Conservation (phyloP, 1,284 basidiomycete species). For the Melanopsichium pennsylvanicum region DNA sequence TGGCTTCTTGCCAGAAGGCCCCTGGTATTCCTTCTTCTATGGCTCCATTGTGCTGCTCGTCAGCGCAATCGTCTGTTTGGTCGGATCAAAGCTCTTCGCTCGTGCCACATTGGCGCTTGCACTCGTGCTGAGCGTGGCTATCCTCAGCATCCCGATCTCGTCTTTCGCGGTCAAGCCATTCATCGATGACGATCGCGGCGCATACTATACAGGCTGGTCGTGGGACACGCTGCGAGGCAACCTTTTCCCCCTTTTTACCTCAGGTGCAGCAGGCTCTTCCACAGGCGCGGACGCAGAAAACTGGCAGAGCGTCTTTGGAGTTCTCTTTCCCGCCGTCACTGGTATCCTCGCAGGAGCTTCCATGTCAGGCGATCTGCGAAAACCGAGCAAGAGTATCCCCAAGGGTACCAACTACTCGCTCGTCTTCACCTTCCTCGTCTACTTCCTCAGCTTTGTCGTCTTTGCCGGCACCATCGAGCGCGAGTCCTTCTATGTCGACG, state of each 20-base stretch:
- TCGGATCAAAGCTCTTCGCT: slow-evolving; percentile 61
- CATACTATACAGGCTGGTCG: slow-evolving; percentile 63
- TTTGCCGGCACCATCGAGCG: slow-evolving; percentile 62
- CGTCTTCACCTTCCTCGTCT: slow-evolving; percentile 61
- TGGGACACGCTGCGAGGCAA: slow-evolving; percentile 56
- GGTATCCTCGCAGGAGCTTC: slow-evolving; percentile 63
- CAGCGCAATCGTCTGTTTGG: slow-evolving; percentile 59
- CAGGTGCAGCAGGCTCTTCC: slow-evolving; percentile 60
- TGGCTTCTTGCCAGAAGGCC: slow-evolving; percentile 60
- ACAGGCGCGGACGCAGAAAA: slow-evolving; percentile 46
- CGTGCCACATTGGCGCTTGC: slow-evolving; percentile 60
- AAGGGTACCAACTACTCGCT: slow-evolving; percentile 65
- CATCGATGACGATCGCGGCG: slow-evolving; percentile 56
- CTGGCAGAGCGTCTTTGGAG: slow-evolving; percentile 63
- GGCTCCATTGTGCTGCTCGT: slow-evolving; percentile 58
- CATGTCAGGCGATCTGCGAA: slow-evolving; percentile 65
- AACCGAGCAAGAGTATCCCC: slow-evolving; percentile 65
- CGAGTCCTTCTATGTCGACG: slow-evolving; percentile 60
- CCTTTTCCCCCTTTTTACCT: slow-evolving; percentile 60
- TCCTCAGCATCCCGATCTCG: slow-evolving; percentile 61
- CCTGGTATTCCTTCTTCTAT: slow-evolving; percentile 62
- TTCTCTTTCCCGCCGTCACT: slow-evolving; percentile 64
- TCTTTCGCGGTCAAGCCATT: slow-evolving; percentile 57
- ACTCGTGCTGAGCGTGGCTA: slow-evolving; percentile 55
- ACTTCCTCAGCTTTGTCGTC: slow-evolving; percentile 57